A percentile compares a stretch with the other conserved stretches of the same genome.
These are phyloP conservation scores for Fusarium begoniae DNA, from an alignment of 2,329 filamentous ascomycete species.

Conservation along the genomic window DNA sequence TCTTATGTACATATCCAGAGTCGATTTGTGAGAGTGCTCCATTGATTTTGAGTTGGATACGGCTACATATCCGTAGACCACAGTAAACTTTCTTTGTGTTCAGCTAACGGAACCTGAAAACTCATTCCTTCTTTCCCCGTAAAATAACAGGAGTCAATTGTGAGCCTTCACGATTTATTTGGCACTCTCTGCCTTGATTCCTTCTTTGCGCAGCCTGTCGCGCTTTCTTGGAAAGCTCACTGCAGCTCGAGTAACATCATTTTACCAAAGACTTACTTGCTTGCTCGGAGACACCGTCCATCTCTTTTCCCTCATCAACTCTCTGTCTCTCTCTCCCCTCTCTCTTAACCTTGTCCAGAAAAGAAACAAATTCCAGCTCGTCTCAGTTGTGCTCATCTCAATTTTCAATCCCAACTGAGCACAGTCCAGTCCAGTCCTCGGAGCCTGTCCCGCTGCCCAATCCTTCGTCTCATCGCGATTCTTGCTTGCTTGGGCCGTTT, in stretches of 20 bases:
- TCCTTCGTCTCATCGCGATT: constrained; percentile 8
- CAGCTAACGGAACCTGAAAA: background rate
- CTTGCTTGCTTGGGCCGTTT: constrained; percentile 19
- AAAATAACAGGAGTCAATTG: background rate
- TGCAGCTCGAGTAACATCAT: constrained; percentile 20
- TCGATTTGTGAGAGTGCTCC: constrained; percentile 13
- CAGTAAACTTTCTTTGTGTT: constrained; percentile 2
- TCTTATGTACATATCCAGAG: constrained; percentile 19
- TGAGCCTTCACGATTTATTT: background rate
- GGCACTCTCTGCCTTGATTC: background rate
- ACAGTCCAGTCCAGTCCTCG: background rate
- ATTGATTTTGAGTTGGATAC: constrained; percentile 2
- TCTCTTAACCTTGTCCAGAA: background rate
- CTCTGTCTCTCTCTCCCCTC: background rate
- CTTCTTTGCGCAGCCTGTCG: background rate
- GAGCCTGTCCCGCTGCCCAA: constrained; percentile 4
- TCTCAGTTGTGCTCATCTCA: constrained; percentile 19
- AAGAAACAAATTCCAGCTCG: constrained; percentile 15
- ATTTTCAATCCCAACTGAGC: constrained; percentile 10
- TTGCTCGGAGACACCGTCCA: constrained; percentile 15
- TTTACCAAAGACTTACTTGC: background rate
- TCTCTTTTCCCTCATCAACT: constrained; percentile 10
- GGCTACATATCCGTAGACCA: background rate
- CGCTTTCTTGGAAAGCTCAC: constrained; percentile 24
- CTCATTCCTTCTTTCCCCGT: background rate